phyloP scores from a whole-genome alignment of 495 filamentous ascomycete species.

The Penicillium paradoxum region DNA sequence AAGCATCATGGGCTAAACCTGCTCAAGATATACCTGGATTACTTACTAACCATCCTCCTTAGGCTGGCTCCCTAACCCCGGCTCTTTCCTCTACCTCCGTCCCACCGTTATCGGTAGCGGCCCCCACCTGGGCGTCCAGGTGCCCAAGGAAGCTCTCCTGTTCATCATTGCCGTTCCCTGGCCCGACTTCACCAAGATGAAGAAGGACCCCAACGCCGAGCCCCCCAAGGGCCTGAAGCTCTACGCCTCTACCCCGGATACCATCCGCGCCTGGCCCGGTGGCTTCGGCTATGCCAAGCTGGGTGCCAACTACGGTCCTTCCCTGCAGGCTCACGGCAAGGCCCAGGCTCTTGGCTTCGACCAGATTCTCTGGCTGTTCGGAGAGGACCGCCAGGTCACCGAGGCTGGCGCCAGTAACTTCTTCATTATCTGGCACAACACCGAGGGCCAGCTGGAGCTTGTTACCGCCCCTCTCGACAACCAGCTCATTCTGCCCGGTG shows the following conservation, averaged over 20 bases:
- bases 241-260: constrained; percentile 69
- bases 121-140: constrained; percentile 71
- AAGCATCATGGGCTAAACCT: neutral
- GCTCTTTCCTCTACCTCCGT: constrained; percentile 69
- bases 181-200: constrained; percentile 49
- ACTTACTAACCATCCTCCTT: constrained; percentile 8
- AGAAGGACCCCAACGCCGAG: constrained; percentile 20
- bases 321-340: constrained; percentile 66
- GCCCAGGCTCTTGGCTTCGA: constrained; percentile 67
- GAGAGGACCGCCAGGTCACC: constrained; percentile 66
- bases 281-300: constrained; percentile 89
- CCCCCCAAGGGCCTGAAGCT: constrained; percentile 60
- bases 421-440: constrained; percentile 75
- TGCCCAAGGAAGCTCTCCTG: constrained; percentile 75
- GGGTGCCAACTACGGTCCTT: constrained; percentile 87
- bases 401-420: constrained; percentile 93
- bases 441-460: constrained; percentile 62
- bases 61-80: constrained; percentile 72
- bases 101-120: constrained; percentile 84
- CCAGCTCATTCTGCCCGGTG: constrained; percentile 77
- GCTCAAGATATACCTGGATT: neutral
- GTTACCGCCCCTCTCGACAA: constrained; percentile 78
- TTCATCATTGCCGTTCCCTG: constrained; percentile 76
- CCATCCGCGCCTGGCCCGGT: constrained; percentile 85
- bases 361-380: constrained; percentile 92